phyloP scores from a whole-genome alignment of 2,329 filamentous ascomycete species.

The Aspergillus arachidicola region DNA sequence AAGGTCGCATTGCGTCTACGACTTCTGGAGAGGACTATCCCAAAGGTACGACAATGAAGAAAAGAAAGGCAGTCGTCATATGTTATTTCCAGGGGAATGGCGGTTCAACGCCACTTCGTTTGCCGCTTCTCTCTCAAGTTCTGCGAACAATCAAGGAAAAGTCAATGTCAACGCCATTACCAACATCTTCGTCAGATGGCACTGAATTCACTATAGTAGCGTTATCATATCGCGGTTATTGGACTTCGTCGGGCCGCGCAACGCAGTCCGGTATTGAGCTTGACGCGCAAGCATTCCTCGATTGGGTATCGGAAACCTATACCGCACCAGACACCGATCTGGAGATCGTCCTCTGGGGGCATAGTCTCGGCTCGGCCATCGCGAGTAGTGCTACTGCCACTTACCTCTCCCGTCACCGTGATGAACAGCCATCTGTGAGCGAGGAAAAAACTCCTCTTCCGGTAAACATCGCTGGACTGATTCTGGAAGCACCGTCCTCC shows the following conservation, averaged over 20 bases:
- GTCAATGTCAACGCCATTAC: neutral
- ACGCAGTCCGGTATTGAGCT: slow-evolving; percentile 70
- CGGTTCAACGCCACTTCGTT: slow-evolving; percentile 33
- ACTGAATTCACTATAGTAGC: slow-evolving; percentile 47
- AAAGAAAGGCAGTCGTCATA: slow-evolving; percentile 27
- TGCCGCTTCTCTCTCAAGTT: slow-evolving; percentile 50
- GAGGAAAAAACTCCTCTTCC: too few species aligned
- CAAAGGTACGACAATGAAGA: neutral
- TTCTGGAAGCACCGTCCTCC: slow-evolving; percentile 77
- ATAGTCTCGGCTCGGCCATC: slow-evolving; percentile 74
- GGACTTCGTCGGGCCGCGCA: slow-evolving; percentile 73
- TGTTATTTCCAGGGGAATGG: slow-evolving; percentile 40
- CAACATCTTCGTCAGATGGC: neutral
- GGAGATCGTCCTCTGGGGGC: slow-evolving; percentile 69
- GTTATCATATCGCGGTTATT: slow-evolving; percentile 70
- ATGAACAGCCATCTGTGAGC: too few species aligned
- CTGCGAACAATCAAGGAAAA: slow-evolving; percentile 33
- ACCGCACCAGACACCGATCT: slow-evolving; percentile 20
- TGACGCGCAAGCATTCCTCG: slow-evolving; percentile 66
- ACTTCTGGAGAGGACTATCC: neutral
- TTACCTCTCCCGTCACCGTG: slow-evolving; percentile 33
- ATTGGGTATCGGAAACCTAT: slow-evolving; percentile 59
- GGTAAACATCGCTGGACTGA: slow-evolving; percentile 48
- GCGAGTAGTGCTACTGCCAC: slow-evolving; percentile 62
- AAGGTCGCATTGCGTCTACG: slow-evolving; percentile 51